Evolutionary conservation across 345 rosid genomes (phyloP).

Genomic region (Capsella bursapastoris): DNA sequence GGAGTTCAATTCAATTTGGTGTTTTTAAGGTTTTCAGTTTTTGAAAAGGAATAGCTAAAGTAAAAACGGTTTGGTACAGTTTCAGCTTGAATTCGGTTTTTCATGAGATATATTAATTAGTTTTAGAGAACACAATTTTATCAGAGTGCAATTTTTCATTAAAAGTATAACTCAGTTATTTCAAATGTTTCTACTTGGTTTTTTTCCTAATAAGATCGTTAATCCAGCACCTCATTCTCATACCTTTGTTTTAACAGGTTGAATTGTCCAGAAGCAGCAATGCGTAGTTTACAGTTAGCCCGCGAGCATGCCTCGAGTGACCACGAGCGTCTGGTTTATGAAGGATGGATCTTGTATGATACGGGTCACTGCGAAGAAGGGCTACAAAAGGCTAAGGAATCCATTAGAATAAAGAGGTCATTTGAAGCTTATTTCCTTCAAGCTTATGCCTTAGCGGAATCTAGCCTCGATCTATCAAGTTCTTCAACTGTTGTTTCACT

Average conservation of each 20-base stretch:
- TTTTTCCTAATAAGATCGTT: too few relatives aligned
- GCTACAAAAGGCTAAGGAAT: conserved; percentile 86
- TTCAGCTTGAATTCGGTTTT: not conserved
- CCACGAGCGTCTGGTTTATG: conserved; percentile 90
- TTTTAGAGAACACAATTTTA: not conserved
- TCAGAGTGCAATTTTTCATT: not conserved
- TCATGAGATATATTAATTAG: not conserved
- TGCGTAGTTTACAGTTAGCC: conserved; percentile 94
- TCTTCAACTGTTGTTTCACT: conserved; percentile 86
- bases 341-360: conserved; percentile 98
- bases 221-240: too few relatives aligned
- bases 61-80: not conserved
- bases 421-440: conserved; percentile 99
- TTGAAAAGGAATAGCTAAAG: conserved; percentile 1
- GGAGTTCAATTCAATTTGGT: not conserved
- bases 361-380: conserved; percentile 97
- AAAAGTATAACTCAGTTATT: not conserved
- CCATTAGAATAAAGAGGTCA: conserved; percentile 78
- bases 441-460: conserved; percentile 98
- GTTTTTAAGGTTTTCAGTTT: conserved; percentile 1
- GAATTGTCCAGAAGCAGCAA: conserved; percentile 95
- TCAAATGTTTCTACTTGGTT: too few relatives aligned
- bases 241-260: conserved; percentile 56
- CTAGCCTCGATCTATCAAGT: conserved; percentile 80
- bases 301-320: conserved; percentile 85